Evolutionary conservation across 257 asterid genomes (phyloP), one percentile per base, ranked within the genome.

Genomic region (Paulownia fortunei): DNA sequence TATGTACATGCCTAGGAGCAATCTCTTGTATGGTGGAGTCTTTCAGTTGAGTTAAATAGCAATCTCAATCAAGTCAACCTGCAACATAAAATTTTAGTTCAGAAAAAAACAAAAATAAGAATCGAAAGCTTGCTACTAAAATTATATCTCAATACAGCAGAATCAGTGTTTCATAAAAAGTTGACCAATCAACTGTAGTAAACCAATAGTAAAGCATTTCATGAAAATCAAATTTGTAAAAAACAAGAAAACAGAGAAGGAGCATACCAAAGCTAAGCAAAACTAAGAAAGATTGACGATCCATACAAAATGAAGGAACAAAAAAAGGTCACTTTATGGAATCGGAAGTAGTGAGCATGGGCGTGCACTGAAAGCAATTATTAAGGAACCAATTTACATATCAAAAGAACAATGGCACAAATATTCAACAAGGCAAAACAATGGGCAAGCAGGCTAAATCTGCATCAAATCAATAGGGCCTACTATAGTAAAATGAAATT

Each of bases 1-100:
- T 62, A 68, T 67, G 54, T 55, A 84, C 81, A 67, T 78, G 73
- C 76, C n/a, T 70, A 24, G n/a, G 47, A 65, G 26, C 51, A 81
- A 76, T 12, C 42, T 42, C 64, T 64, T 58, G 55, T 73, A 10
- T n/a, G 82, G 56, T 39, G 60, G 13, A 2, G 15, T 68, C 70
- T 64, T 69, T 83, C 42, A 19, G 37, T 73, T 79, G 47, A 44
- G 59, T n/a, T 76, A n/a, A 42, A 30, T 11, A 47, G 77, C 72
- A 67, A 27, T 56, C 70, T 36, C n/a, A 73, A 56, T 60, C 73
- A 76, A 63, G 56, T 56, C 46, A 47, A 8, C 83, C 85, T 85
- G 84, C 83, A 79, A 62, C 8, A 21, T 9, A 58, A 55, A 36
- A 47, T 68, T 55, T 19, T 56, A 34, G 19, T 59, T 75, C 19